Conservation (phyloP, 768 basidiomycete species). For the Mycena indigotica region DNA sequence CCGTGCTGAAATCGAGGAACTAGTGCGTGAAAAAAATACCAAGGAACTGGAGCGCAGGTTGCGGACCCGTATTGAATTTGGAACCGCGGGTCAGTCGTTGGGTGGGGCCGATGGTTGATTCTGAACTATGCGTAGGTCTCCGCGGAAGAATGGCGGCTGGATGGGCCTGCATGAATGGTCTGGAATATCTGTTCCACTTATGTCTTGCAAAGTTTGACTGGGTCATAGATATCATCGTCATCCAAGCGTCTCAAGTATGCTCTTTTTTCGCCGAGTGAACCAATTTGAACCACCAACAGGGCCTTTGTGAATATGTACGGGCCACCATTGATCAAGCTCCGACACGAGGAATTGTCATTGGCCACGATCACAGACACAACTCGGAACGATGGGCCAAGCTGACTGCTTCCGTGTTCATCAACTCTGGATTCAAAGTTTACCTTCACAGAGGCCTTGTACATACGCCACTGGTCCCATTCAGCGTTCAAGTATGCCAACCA, state of each 20-base stretch:
- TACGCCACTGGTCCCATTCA: conserved; percentile 85
- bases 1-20: conserved; percentile 47
- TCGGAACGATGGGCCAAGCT: conserved; percentile 77
- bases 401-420: conserved; percentile 70
- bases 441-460: conserved; percentile 72
- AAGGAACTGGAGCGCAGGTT: conserved; percentile 58
- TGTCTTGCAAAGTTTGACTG: not conserved
- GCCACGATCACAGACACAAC: conserved; percentile 84
- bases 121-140: conserved; percentile 49
- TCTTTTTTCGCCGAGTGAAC: not conserved
- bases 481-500: conserved; percentile 45
- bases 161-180: conserved; percentile 87
- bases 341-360: conserved; percentile 73
- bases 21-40: conserved; percentile 45
- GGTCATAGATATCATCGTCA: conserved; percentile 65
- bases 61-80: conserved; percentile 79
- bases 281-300: conserved; percentile 42
- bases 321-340: conserved; percentile 53
- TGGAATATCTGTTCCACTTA: not conserved
- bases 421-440: conserved; percentile 67
- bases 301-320: conserved; percentile 73
- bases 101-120: not conserved
- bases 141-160: conserved; percentile 86
- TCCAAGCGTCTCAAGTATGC: conserved; percentile 79
- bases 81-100: conserved; percentile 74